Percentiles rank a stretch among this genome's conserved stretches.
These are phyloP conservation scores for Gracilaria caudata DNA, from an alignment of 23 red algal species.

Conservation along the genomic window DNA sequence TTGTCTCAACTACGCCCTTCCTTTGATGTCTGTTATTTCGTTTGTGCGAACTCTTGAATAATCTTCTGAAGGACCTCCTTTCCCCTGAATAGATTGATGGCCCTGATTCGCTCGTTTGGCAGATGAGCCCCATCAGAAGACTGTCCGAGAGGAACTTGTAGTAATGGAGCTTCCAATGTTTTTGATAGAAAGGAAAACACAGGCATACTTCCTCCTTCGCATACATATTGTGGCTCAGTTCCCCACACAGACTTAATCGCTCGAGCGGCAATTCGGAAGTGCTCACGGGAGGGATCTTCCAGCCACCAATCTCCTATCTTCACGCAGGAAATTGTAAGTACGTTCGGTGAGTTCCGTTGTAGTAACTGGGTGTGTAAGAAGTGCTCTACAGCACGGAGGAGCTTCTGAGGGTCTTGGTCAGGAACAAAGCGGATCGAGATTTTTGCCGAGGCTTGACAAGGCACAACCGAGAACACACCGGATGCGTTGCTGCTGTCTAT, in stretches of 20 bases:
- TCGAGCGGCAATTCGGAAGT: slow-evolving; percentile 63
- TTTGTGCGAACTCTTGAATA: slow-evolving; percentile 51
- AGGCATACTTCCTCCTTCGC: slow-evolving; percentile 91
- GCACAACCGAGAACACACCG: slow-evolving; percentile 72
- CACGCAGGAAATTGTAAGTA: slow-evolving; percentile 55
- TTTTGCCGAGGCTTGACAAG: slow-evolving; percentile 51
- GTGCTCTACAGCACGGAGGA: slow-evolving; percentile 51
- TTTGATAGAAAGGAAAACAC: slow-evolving; percentile 73
- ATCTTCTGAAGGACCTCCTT: slow-evolving; percentile 77
- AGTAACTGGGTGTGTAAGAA: slow-evolving; percentile 76
- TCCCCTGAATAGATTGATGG: slow-evolving; percentile 72
- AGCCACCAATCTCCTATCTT: slow-evolving; percentile 91
- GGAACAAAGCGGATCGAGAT: slow-evolving; percentile 92
- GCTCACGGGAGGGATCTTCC: slow-evolving; percentile 55
- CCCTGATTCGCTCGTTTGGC: slow-evolving; percentile 85
- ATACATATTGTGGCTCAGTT: slow-evolving; percentile 70
- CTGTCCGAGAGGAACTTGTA: slow-evolving; percentile 88
- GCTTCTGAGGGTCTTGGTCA: slow-evolving; percentile 84
- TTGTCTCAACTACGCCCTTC: neutral
- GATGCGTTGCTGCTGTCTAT: slow-evolving; percentile 73
- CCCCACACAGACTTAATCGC: slow-evolving; percentile 80
- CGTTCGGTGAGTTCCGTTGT: slow-evolving; percentile 82
- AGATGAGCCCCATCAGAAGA: slow-evolving; percentile 81
- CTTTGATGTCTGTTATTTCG: neutral
- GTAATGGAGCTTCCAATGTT: slow-evolving; percentile 56